Base-by-base conservation (phyloP, 2,329 filamentous ascomycete genomes). In the Exophiala spinifera region DNA sequence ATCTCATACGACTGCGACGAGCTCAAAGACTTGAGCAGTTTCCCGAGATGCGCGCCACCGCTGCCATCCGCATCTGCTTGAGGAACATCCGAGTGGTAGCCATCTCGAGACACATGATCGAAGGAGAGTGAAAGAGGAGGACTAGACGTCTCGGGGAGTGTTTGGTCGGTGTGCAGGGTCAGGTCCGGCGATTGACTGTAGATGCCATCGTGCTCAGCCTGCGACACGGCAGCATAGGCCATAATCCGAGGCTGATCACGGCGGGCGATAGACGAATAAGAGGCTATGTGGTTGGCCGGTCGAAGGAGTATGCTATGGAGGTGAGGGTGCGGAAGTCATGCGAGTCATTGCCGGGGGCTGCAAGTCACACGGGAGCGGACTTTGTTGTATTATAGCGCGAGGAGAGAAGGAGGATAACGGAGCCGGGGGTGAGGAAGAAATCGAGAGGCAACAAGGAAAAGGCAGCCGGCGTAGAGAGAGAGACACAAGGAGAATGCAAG, bases 1-100 rank as follows among this genome's bases (percentile, higher is more conserved):
- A 76, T 67, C 49, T 76, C 73, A 63, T 77, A 77, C 59, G 67
- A 73, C 20, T 67, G 64, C 10, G 56, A 57, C 14, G 65, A 65
- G 46, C 64, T 69, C 61, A 72, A 65, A 28, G 71, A 72, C 48
- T 67, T 68, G 56, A 73, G 68, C 54, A 73, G 66, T 20, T 68
- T 69, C 36, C 66, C 62, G 19, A 73, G 55, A 7, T 40, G 39
- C 44, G 46, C 25, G 19, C 39, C 44, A 28, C 31, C 28, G 28
- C 28, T 31, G 3, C 28, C 28, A 7, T 31, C 39, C 42, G 55
- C 39, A 10, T 28, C 43, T 15, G 45, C 23, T 19, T 58, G 57
- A 3, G 46, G 46, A 6, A 11, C 36, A 7, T 28, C 15, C n/a
- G 48, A 50, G 7, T 21, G 51, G 14, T 57, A 49, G 15, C 46